Evolutionary conservation across 345 rosid genomes (phyloP).

Genomic region (Brassica carinata): DNA sequence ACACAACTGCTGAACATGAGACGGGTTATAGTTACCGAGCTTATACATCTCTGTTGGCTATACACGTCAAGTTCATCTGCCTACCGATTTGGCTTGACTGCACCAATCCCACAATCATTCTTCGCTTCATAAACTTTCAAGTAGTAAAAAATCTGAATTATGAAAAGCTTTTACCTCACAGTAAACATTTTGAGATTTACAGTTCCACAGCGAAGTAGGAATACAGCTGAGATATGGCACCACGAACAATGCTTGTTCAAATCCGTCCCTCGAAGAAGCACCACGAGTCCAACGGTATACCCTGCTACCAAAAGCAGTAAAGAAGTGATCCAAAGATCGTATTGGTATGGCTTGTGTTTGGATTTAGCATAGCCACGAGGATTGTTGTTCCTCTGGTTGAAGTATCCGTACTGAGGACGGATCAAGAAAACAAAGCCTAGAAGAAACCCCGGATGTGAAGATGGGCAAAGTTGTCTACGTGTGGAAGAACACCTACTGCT

Average conservation of each 20-base stretch:
- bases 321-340: conserved; percentile 61
- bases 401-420: conserved; percentile 89
- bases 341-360: conserved; percentile 80
- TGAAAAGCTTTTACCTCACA: no score
- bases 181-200: conserved; percentile 51
- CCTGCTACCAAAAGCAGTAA: conserved; percentile 53
- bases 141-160: no score
- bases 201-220: conserved; percentile 79
- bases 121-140: background rate
- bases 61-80: conserved; percentile 67
- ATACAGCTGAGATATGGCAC: conserved; percentile 90
- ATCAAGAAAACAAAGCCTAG: conserved; percentile 84
- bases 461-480: conserved; percentile 98
- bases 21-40: conserved; percentile 24
- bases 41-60: conserved; percentile 43
- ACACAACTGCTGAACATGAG: conserved; percentile 54
- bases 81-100: conserved; percentile 58
- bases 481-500: conserved; percentile 85
- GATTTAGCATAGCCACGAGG: conserved; percentile 56
- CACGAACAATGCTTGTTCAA: conserved; percentile 86
- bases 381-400: conserved; percentile 50
- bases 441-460: conserved; percentile 80
- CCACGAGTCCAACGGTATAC: conserved; percentile 65
- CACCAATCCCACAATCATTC: conserved; percentile 33
- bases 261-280: conserved; percentile 62